Conservation (phyloP, 2,329 filamentous ascomycete genomes). For the Claviceps capensis region DNA sequence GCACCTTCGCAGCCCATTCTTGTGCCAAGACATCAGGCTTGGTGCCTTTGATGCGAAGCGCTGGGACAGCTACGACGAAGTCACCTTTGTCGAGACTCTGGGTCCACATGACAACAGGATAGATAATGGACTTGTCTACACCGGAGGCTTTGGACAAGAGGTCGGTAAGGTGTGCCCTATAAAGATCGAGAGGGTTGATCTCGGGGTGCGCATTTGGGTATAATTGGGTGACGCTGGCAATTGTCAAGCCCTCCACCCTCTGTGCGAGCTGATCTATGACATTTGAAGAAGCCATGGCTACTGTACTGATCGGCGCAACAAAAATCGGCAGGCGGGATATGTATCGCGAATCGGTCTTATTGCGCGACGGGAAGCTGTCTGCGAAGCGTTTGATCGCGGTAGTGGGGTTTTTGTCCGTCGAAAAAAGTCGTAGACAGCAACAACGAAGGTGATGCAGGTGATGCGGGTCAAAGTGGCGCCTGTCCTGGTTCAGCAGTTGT, state of each 20-base stretch:
- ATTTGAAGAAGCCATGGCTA: conserved; percentile 2
- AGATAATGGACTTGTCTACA: conserved; percentile 57
- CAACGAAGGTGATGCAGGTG: background rate
- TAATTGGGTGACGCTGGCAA: conserved; percentile 1
- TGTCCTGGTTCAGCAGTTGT: background rate
- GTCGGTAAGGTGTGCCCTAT: conserved; percentile 61
- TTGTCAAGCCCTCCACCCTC: conserved; percentile 6
- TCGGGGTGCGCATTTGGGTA: conserved; percentile 50
- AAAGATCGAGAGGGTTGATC: conserved; percentile 65
- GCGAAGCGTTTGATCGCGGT: background rate
- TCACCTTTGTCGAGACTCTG: conserved; percentile 71
- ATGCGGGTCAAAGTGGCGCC: conserved; percentile 1
- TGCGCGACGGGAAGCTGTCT: background rate
- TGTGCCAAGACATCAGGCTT: conserved; percentile 49
- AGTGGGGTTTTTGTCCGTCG: background rate
- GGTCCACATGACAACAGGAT: conserved; percentile 66
- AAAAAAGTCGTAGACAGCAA: conserved; percentile 1
- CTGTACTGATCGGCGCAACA: background rate
- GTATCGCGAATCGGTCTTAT: background rate
- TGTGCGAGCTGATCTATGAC: conserved; percentile 5
- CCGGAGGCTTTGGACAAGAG: conserved; percentile 55
- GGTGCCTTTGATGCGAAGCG: conserved; percentile 61
- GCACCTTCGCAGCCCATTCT: conserved; percentile 48
- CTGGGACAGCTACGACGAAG: conserved; percentile 62
- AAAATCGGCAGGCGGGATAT: background rate